phyloP scores from a whole-genome alignment of 1,139 yeast genomes.

The Geotrichum fermentans region DNA sequence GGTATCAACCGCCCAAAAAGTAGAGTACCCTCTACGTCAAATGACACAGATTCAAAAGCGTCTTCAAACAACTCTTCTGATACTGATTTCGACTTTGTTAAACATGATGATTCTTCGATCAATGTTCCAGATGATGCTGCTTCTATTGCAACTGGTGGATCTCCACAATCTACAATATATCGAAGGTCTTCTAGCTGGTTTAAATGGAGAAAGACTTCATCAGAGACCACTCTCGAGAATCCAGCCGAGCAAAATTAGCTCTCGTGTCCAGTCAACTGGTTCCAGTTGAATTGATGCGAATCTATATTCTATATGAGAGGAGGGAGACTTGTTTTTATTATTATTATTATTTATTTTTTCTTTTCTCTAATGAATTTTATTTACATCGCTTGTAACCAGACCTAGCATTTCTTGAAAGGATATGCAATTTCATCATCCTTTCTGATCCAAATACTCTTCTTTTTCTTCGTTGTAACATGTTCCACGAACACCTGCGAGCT shows the following conservation, averaged over 20 bases:
- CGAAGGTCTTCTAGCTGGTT: slow-evolving; percentile 22
- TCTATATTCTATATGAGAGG: background rate
- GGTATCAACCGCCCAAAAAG: background rate
- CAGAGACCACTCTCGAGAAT: too few species aligned
- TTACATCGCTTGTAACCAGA: too few species aligned
- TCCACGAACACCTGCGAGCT: slow-evolving; percentile 87
- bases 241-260: too few species aligned
- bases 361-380: too few species aligned
- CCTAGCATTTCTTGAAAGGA: slow-evolving; percentile 55
- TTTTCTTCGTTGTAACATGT: slow-evolving; percentile 72
- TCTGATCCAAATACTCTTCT: slow-evolving; percentile 84
- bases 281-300: too few species aligned
- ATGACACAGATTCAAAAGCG: slow-evolving; percentile 21
- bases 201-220: slow-evolving; percentile 18
- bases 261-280: too few species aligned
- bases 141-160: background rate
- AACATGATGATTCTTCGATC: slow-evolving; percentile 25
- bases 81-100: slow-evolving; percentile 29
- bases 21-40: slow-evolving; percentile 4
- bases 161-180: slow-evolving; percentile 3
- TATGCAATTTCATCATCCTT: slow-evolving; percentile 64
- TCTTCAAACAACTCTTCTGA: slow-evolving; percentile 18
- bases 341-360: background rate
- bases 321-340: too few species aligned
- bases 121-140: slow-evolving; percentile 1